A percentile compares a stretch with the other conserved stretches of the same genome.
phyloP scores from a whole-genome alignment of 2,329 filamentous ascomycete species.

The Plenodomus tracheiphilus region DNA sequence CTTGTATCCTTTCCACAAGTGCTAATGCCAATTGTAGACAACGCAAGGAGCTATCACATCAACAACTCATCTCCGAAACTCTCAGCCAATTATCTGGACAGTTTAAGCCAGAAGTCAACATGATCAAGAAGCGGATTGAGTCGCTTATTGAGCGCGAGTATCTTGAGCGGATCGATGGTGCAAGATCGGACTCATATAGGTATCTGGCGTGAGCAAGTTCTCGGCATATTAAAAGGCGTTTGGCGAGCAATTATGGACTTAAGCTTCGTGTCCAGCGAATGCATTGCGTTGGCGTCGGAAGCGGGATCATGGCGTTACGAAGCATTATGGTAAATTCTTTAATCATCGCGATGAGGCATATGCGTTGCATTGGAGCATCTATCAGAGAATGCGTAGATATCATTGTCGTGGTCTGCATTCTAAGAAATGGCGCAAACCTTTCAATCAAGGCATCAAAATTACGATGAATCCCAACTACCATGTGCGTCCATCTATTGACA shows the following conservation, averaged over 20 bases:
- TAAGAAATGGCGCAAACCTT: too few species aligned
- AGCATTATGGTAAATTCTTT: neutral
- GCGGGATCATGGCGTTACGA: neutral
- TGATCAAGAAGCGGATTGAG: constrained; percentile 83
- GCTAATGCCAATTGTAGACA: constrained; percentile 56
- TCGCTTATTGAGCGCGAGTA: constrained; percentile 77
- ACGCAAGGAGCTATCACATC: constrained; percentile 71
- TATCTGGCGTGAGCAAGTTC: constrained; percentile 65
- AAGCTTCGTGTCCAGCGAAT: constrained; percentile 3
- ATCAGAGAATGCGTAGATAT: neutral
- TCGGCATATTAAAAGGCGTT: neutral
- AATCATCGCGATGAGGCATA: neutral
- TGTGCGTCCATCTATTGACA: too few species aligned
- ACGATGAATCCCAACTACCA: too few species aligned
- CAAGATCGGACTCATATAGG: constrained; percentile 64
- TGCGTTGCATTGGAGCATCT: neutral
- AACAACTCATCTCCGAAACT: constrained; percentile 71
- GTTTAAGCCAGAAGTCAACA: constrained; percentile 74
- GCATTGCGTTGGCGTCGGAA: constrained; percentile 17
- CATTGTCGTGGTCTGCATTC: too few species aligned
- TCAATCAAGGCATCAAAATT: too few species aligned
- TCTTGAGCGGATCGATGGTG: constrained; percentile 73
- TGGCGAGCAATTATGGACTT: neutral
- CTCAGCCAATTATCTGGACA: constrained; percentile 68
- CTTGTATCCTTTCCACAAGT: neutral